These are phyloP conservation scores for Croton setiger DNA, from an alignment of 441 rosid species.

Conservation along the genomic window DNA sequence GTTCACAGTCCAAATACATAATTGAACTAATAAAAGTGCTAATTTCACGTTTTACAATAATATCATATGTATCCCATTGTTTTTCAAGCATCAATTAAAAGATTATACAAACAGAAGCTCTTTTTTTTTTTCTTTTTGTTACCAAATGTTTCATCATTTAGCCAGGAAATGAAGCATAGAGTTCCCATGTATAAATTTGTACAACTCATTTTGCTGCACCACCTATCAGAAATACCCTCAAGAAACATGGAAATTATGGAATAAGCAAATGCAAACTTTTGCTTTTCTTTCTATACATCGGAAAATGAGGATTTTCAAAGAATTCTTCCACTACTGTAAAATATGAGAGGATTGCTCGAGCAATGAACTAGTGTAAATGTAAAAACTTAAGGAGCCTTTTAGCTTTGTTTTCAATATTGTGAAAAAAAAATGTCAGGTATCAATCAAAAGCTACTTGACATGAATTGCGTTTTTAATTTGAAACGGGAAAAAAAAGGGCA, in stretches of 20 bases:
- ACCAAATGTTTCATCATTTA: neutral
- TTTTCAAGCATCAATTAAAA: neutral
- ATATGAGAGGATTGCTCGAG: neutral
- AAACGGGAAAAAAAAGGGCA: neutral
- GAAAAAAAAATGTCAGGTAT: neutral
- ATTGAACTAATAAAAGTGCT: too few relatives aligned
- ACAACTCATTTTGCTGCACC: neutral
- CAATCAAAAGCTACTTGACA: neutral
- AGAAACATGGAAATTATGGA: neutral
- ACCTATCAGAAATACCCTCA: neutral
- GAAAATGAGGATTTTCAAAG: neutral
- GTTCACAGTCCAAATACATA: neutral
- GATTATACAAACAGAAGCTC: neutral
- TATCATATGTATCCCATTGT: too few relatives aligned
- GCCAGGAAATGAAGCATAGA: neutral
- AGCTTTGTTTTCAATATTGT: slow-evolving; percentile 5
- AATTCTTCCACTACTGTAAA: too few relatives aligned
- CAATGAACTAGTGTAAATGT: neutral
- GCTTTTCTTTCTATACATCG: neutral
- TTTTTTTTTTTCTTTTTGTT: neutral
- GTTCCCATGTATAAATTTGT: neutral
- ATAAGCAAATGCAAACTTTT: neutral
- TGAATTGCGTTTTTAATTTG: neutral
- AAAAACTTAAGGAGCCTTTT: neutral
- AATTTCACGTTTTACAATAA: too few relatives aligned